Evolutionary conservation across 176 grass and related monocot genomes (phyloP).

Genomic region (Aegilops umbellulata): DNA sequence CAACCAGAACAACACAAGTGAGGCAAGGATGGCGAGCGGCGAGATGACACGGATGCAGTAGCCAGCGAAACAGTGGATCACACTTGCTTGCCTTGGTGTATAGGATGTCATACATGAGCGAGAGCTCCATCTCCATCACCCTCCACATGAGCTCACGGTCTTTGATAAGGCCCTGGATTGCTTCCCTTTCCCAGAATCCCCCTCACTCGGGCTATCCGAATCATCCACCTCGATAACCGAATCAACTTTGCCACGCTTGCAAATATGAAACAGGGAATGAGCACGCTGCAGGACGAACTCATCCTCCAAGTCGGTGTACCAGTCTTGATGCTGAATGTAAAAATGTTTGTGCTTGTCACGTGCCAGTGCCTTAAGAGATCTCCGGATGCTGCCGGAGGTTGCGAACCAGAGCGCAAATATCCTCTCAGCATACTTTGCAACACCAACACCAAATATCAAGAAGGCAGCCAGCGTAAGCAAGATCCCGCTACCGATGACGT

Average conservation of each 20-base stretch:
- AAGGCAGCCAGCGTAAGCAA: too few relatives aligned
- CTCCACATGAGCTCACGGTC: background rate
- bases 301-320: too few relatives aligned
- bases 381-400: too few relatives aligned
- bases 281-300: background rate
- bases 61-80: conserved; percentile 3
- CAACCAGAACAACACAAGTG: background rate
- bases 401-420: too few relatives aligned
- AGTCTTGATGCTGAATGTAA: too few relatives aligned
- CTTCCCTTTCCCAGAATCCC: background rate
- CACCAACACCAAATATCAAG: too few relatives aligned
- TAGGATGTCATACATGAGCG: conserved; percentile 31
- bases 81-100: conserved; percentile 34
- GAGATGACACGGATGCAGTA: conserved; percentile 14
- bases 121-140: conserved; percentile 24
- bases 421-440: too few relatives aligned
- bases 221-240: background rate
- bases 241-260: conserved; percentile 4
- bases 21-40: background rate
- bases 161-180: background rate
- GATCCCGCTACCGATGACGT: background rate
- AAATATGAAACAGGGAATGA: conserved; percentile 19
- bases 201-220: background rate
- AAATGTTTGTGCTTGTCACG: too few relatives aligned
- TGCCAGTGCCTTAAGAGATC: too few relatives aligned